Evolutionary conservation across 208 protist species (phyloP), one percentile per base, ranked within the genome.

Genomic region (Trypanosomatidae sp.): DNA sequence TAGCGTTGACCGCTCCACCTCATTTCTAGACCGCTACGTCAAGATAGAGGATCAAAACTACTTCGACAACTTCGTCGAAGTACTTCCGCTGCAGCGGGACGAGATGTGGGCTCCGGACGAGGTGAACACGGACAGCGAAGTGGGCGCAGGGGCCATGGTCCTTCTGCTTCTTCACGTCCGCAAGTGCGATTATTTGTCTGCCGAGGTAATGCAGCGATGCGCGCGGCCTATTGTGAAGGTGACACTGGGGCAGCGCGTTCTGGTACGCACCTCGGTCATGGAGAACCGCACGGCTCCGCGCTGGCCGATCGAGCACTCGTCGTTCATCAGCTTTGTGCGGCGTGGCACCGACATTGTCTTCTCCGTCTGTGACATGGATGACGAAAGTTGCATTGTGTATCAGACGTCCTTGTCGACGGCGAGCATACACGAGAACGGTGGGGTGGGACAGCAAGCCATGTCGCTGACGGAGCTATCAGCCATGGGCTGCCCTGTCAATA

Each of bases 11-110:
- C 76, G 76, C 36, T 92, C 90, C 67, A 76, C 74, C 56, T 89
- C 86, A n/a, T 77, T 87, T 49, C 81, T 97, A 17, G 92, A 97
- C 82, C 88, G 90, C 65, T 95, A 88, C 77, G 90, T 97, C 28
- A 93, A 94, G 76, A 85, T 95, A 50, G 86, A 94, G 76, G 92
- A 95, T 73, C 84, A 97, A 64, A 87, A 83, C 76, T 97, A 97
- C 80, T 94, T 97, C 69, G 86, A 90, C 71, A 79, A 77, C 62
- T 85, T 90, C 65, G 88, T 93, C 4, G 85, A 87, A 73, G 88
- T 96, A 49, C 68, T 90, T 5, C 88, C 89, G 17, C 65, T 90
- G 13, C 81, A 86, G 66, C 81, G 85, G 65, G 89, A 90, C 50
- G 88, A 94, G 74, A 77, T 92, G 47, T 91, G 82, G 87, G 76